Evolutionary conservation across 371 early-diverging fungal genomes (phyloP).

Genomic region (Rhizopus microsporus): DNA sequence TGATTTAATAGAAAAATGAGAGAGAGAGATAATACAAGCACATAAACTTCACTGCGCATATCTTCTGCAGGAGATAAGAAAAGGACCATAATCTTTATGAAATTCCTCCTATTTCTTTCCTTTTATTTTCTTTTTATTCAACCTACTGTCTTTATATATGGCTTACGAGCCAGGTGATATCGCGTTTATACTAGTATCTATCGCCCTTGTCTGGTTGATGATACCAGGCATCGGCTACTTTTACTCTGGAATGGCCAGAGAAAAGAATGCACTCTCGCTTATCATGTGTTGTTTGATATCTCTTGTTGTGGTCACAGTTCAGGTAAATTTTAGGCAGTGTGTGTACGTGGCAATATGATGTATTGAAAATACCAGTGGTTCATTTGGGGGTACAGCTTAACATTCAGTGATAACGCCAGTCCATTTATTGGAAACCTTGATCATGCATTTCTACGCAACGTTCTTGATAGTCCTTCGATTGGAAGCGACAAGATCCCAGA

Average conservation of each 20-base stretch:
- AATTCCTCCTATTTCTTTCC: neutral
- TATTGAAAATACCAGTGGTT: constrained; percentile 64
- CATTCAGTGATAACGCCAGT: constrained; percentile 72
- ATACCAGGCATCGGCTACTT: constrained; percentile 87
- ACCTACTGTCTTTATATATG: constrained; percentile 17
- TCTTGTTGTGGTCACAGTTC: constrained; percentile 66
- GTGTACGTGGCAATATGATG: neutral
- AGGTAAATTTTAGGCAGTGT: constrained; percentile 17
- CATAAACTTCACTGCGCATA: neutral
- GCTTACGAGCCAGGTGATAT: constrained; percentile 63
- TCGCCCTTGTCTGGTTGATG: constrained; percentile 86
- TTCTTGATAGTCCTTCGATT: constrained; percentile 56
- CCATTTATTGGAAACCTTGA: constrained; percentile 81
- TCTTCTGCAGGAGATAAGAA: neutral
- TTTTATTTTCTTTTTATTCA: constrained; percentile 4
- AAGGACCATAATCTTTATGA: neutral
- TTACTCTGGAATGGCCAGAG: constrained; percentile 90
- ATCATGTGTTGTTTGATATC: constrained; percentile 69
- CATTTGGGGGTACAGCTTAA: constrained; percentile 82
- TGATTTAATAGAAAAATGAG: no score
- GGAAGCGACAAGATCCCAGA: constrained; percentile 65
- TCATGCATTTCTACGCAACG: constrained; percentile 67
- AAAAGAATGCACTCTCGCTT: constrained; percentile 79
- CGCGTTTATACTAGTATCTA: constrained; percentile 67
- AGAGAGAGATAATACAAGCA: no score